phyloP scores from a whole-genome alignment of 2,329 filamentous ascomycete species.

The Byssoonygena ceratinophila region DNA sequence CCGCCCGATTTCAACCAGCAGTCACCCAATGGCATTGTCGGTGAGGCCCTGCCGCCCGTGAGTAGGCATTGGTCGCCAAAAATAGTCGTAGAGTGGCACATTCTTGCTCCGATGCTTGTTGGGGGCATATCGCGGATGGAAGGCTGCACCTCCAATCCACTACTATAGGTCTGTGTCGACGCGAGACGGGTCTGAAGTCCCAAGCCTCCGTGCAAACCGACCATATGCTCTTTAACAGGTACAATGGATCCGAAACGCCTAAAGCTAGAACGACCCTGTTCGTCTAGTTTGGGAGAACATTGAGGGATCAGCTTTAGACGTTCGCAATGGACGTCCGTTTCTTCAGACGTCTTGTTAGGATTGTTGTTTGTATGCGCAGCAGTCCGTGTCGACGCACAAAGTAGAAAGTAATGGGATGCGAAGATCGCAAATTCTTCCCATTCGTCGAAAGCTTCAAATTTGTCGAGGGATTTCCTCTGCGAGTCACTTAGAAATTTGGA shows the following conservation, averaged over 20 bases:
- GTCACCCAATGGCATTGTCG: slow-evolving; percentile 56
- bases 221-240: slow-evolving; percentile 24
- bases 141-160: slow-evolving; percentile 40
- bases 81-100: slow-evolving; percentile 68
- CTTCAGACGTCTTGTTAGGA: neutral
- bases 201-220: slow-evolving; percentile 35
- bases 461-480: slow-evolving; percentile 54
- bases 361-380: too few relatives aligned
- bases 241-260: slow-evolving; percentile 54
- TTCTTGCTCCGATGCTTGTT: slow-evolving; percentile 36
- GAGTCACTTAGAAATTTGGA: slow-evolving; percentile 51
- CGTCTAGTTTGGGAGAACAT: too few relatives aligned
- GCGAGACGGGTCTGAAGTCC: slow-evolving; percentile 40
- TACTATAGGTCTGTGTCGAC: slow-evolving; percentile 40
- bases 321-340: neutral
- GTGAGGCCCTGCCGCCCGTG: slow-evolving; percentile 68
- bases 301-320: slow-evolving; percentile 17
- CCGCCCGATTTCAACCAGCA: slow-evolving; percentile 62
- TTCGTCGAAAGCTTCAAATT: slow-evolving; percentile 78
- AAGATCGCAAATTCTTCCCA: slow-evolving; percentile 92
- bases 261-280: too few relatives aligned
- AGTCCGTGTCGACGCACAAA: slow-evolving; percentile 52
- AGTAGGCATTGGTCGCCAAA: slow-evolving; percentile 53
- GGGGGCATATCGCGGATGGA: slow-evolving; percentile 36
- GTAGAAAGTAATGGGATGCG: slow-evolving; percentile 69